Percentiles rank a stretch among this genome's conserved stretches.
Conservation (phyloP, 1,284 basidiomycete genomes). For the Ceratobasidium sp. region DNA sequence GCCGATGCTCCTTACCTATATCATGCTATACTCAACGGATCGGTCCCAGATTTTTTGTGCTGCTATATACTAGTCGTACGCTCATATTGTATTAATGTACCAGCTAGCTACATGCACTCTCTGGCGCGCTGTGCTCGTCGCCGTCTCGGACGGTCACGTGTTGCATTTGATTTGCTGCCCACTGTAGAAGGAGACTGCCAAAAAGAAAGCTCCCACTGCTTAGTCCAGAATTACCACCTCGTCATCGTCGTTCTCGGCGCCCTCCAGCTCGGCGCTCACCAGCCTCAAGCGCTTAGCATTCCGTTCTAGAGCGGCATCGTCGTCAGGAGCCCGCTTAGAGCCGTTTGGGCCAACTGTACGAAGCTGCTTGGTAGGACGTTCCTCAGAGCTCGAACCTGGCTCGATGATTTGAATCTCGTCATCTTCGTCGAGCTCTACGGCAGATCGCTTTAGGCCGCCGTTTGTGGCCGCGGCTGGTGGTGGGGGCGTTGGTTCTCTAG, state of each 20-base stretch:
- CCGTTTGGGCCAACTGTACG: conserved; percentile 38
- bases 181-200: not conserved
- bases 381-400: conserved; percentile 3
- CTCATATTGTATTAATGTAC: too few relatives aligned
- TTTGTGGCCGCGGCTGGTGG: conserved; percentile 52
- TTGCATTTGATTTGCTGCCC: too few relatives aligned
- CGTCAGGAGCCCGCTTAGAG: conserved; percentile 31
- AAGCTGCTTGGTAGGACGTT: conserved; percentile 9
- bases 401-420: conserved; percentile 42
- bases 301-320: conserved; percentile 17
- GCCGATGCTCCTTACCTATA: too few relatives aligned
- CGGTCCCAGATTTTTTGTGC: too few relatives aligned
- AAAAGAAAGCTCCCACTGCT: not conserved
- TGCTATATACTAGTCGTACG: too few relatives aligned
- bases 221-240: conserved; percentile 30
- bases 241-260: conserved; percentile 15
- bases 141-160: too few relatives aligned
- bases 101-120: too few relatives aligned
- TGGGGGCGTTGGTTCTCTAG: not conserved
- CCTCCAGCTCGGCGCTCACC: conserved; percentile 34
- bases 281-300: conserved; percentile 37
- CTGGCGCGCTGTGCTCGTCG: too few relatives aligned
- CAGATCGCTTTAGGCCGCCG: conserved; percentile 23
- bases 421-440: conserved; percentile 19
- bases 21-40: too few relatives aligned